phyloP scores from a whole-genome alignment of 352 stramenopile species.

The Pythium sp. region DNA sequence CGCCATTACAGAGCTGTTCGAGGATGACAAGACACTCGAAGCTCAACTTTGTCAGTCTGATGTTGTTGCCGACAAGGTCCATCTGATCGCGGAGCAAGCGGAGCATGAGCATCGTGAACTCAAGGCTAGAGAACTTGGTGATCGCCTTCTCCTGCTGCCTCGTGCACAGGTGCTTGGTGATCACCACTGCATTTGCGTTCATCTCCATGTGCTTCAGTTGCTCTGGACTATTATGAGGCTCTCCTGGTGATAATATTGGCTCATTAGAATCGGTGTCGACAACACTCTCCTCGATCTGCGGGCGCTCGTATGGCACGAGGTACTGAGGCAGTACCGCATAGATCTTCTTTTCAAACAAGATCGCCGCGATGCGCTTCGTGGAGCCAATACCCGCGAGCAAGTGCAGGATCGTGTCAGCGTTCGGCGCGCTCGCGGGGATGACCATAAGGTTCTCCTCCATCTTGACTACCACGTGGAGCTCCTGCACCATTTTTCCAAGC shows the following conservation, averaged over 20 bases:
- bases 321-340: constrained; percentile 44
- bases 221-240: not conserved
- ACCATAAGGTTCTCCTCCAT: constrained; percentile 22
- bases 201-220: constrained; percentile 14
- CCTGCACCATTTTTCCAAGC: constrained; percentile 42
- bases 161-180: constrained; percentile 31
- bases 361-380: constrained; percentile 41
- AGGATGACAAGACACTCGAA: constrained; percentile 44
- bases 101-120: constrained; percentile 39
- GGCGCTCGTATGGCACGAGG: constrained; percentile 19
- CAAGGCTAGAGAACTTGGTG: constrained; percentile 33
- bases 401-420: constrained; percentile 40
- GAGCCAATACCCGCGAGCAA: constrained; percentile 38
- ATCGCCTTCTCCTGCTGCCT: constrained; percentile 32
- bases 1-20: constrained; percentile 28
- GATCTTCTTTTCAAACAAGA: constrained; percentile 59
- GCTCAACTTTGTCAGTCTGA: constrained; percentile 12
- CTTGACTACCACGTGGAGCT: constrained; percentile 29
- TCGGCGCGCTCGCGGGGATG: constrained; percentile 26
- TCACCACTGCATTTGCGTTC: constrained; percentile 19
- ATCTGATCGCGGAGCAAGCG: constrained; percentile 31
- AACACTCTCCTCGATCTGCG: not conserved
- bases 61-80: not conserved
- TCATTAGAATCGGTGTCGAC: not conserved
- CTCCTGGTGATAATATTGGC: not conserved